Percentiles rank a stretch among this genome's conserved stretches.
phyloP scores from a whole-genome alignment of 169 alveolate species.

The Babesia ovata region DNA sequence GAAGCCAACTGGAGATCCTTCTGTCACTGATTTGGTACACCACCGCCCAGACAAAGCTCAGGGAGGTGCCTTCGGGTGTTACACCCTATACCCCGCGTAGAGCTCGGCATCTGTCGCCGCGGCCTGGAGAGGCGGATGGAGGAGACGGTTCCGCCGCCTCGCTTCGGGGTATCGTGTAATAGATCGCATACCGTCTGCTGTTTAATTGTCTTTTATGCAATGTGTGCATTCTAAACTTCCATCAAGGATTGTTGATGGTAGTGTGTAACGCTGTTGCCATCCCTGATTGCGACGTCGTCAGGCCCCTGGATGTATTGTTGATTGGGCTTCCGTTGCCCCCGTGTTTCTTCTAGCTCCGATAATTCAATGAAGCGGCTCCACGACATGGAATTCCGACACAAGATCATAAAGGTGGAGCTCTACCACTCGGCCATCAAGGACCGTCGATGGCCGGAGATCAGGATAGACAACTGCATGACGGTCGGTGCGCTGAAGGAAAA shows the following conservation, averaged over 20 bases:
- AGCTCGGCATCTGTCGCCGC: not conserved
- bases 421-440: constrained; percentile 46
- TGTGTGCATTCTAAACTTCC: too few species aligned
- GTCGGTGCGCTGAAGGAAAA: constrained; percentile 65
- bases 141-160: constrained; percentile 2
- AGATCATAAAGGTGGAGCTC: constrained; percentile 60
- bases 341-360: not conserved
- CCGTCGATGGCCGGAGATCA: constrained; percentile 66
- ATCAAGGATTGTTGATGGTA: too few species aligned
- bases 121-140: constrained; percentile 4
- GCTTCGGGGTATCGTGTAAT: too few species aligned
- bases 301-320: too few species aligned
- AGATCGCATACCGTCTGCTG: too few species aligned
- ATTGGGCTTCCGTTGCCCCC: not conserved
- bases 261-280: too few species aligned
- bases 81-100: constrained; percentile 55
- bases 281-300: too few species aligned
- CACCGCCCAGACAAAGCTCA: not conserved
- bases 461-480: constrained; percentile 60
- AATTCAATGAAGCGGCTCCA: constrained; percentile 16
- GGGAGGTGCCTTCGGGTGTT: constrained; percentile 30
- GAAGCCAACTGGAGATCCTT: not conserved
- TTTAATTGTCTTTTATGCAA: too few species aligned
- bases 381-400: constrained; percentile 11
- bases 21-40: not conserved